Percentiles rank a stretch among this genome's conserved stretches.
Evolutionary conservation across 2,329 filamentous ascomycete genomes (phyloP).

Genomic region (Diaporthe citriasiana): DNA sequence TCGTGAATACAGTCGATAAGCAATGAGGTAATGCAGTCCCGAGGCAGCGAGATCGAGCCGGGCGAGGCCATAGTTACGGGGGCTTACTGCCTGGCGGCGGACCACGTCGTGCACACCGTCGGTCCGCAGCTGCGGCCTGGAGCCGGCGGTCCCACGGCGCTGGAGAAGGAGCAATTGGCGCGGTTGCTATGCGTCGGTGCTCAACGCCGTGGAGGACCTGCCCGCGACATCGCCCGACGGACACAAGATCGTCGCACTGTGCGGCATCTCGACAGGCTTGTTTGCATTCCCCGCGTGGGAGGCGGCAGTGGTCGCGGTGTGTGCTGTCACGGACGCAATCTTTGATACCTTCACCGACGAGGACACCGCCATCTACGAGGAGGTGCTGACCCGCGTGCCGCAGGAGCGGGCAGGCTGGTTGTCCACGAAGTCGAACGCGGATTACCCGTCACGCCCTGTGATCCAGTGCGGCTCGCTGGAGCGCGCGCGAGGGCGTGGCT

Average conservation of each 20-base stretch:
- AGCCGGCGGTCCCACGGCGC: slow-evolving; percentile 42
- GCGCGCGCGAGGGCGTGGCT: slow-evolving; percentile 17
- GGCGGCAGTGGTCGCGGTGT: slow-evolving; percentile 50
- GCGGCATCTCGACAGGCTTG: slow-evolving; percentile 53
- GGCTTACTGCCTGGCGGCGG: slow-evolving; percentile 49
- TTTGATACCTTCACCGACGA: slow-evolving; percentile 52
- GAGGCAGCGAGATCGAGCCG: slow-evolving; percentile 45
- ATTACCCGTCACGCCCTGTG: slow-evolving; percentile 43
- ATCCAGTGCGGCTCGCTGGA: slow-evolving; percentile 4
- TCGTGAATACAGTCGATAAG: too few species aligned
- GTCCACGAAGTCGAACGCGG: slow-evolving; percentile 37
- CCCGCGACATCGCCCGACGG: slow-evolving; percentile 43
- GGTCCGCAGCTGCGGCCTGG: slow-evolving; percentile 50
- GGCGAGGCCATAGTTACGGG: slow-evolving; percentile 49
- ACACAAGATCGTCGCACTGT: slow-evolving; percentile 51
- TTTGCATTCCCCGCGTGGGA: slow-evolving; percentile 51
- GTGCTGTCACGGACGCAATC: slow-evolving; percentile 50
- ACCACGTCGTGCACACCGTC: slow-evolving; percentile 52
- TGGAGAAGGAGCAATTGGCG: slow-evolving; percentile 45
- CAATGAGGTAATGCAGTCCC: slow-evolving; percentile 46
- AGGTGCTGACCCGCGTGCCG: slow-evolving; percentile 31
- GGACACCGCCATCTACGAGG: slow-evolving; percentile 44
- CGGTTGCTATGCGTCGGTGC: slow-evolving; percentile 51
- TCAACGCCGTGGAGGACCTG: slow-evolving; percentile 49
- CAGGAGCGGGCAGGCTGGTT: neutral